Evolutionary conservation across 2,329 filamentous ascomycete genomes (phyloP).

Genomic region (Pseudomassariella vexata): DNA sequence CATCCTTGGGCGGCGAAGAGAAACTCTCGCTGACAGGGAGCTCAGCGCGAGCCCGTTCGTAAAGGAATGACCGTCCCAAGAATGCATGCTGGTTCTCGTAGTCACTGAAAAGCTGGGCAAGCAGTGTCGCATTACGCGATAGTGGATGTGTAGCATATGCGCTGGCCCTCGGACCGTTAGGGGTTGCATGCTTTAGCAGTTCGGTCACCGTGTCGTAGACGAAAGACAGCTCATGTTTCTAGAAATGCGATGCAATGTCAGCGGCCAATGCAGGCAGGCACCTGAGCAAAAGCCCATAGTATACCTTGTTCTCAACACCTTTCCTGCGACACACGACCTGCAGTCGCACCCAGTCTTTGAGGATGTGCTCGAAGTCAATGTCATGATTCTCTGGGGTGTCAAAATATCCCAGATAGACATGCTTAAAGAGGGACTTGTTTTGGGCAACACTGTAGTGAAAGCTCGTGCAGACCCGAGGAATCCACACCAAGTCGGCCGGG

Average conservation of each 20-base stretch:
- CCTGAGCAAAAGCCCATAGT: neutral
- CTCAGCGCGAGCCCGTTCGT: slow-evolving; percentile 45
- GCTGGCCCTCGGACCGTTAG: slow-evolving; percentile 23
- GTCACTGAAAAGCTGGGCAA: slow-evolving; percentile 38
- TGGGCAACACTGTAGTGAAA: slow-evolving; percentile 49
- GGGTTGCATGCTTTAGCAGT: slow-evolving; percentile 38
- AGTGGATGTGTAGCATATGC: slow-evolving; percentile 28
- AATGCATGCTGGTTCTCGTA: slow-evolving; percentile 52
- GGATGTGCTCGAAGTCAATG: slow-evolving; percentile 35
- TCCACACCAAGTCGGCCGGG: slow-evolving; percentile 47
- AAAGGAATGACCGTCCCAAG: slow-evolving; percentile 59
- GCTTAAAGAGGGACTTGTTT: slow-evolving; percentile 55
- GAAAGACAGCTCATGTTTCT: slow-evolving; percentile 41
- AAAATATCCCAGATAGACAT: slow-evolving; percentile 52
- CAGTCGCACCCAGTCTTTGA: slow-evolving; percentile 39
- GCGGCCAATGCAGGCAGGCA: no score
- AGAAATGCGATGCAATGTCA: no score
- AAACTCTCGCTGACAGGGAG: slow-evolving; percentile 7
- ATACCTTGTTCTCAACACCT: slow-evolving; percentile 32
- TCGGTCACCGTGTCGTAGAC: slow-evolving; percentile 39
- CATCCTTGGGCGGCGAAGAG: slow-evolving; percentile 28
- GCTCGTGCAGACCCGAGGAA: slow-evolving; percentile 45
- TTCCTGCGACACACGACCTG: slow-evolving; percentile 32
- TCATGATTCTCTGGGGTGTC: slow-evolving; percentile 34
- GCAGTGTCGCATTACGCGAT: slow-evolving; percentile 42